These are phyloP conservation scores for Cercophora newfieldiana DNA, from an alignment of 495 filamentous ascomycete species.

Conservation along the genomic window DNA sequence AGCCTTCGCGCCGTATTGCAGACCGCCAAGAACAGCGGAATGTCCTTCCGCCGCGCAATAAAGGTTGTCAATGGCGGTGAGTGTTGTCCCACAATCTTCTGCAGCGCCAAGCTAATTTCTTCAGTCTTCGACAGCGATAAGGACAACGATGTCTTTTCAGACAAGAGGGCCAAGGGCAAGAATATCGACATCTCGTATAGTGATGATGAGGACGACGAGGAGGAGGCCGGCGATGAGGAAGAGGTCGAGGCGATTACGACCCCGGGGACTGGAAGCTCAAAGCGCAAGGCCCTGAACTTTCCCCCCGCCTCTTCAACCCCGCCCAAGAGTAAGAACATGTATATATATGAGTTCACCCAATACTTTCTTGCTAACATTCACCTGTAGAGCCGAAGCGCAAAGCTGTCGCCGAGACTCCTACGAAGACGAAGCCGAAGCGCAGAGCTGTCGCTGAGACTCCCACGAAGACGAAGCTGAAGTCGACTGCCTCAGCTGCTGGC, in stretches of 20 bases:
- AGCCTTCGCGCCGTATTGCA: neutral
- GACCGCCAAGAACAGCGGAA: neutral
- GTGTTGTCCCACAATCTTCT: neutral
- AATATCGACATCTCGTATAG: no score
- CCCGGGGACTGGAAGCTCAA: no score
- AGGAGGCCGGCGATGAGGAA: no score
- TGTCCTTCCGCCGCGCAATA: neutral
- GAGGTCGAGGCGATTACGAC: no score
- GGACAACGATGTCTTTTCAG: no score
- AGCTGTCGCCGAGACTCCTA: no score
- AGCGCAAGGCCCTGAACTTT: no score
- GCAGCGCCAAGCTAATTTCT: neutral
- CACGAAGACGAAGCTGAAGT: conserved; percentile 9
- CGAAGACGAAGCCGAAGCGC: no score
- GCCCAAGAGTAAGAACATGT: conserved; percentile 13
- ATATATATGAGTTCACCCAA: conserved; percentile 3
- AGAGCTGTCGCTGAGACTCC: conserved; percentile 9
- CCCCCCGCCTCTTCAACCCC: conserved; percentile 6
- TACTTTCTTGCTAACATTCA: conserved; percentile 13
- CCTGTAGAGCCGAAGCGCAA: conserved; percentile 9
- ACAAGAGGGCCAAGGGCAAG: no score
- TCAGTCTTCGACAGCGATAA: neutral
- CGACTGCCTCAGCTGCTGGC: conserved; percentile 6
- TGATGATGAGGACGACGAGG: no score
- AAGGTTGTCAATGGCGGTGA: neutral